Evolutionary conservation across 228 moss, liverwort and hornwort species (phyloP).

Genomic region (Sphagnum magellanicum): DNA sequence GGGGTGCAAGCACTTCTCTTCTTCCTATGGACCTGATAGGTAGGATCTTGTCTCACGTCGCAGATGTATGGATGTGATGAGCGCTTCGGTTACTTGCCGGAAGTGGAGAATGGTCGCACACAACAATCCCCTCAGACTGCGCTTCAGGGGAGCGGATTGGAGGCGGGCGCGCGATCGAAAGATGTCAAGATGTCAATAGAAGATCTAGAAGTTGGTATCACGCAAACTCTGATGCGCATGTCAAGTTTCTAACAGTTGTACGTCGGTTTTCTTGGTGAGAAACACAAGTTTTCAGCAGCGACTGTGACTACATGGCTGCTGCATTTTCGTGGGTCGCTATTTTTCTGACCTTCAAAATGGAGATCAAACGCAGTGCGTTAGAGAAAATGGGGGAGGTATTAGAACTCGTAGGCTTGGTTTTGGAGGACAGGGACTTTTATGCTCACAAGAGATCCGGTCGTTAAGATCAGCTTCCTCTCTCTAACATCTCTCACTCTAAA

Average conservation of each 20-base stretch:
- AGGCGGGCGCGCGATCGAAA: constrained; percentile 23
- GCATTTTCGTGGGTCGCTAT: constrained; percentile 68
- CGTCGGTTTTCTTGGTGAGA: constrained; percentile 25
- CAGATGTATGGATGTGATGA: constrained; percentile 63
- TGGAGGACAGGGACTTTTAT: constrained; percentile 41
- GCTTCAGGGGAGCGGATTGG: constrained; percentile 54
- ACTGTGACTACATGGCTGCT: constrained; percentile 76
- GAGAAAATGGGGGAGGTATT: constrained; percentile 55
- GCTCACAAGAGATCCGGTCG: no score
- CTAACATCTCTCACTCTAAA: no score
- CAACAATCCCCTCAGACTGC: constrained; percentile 59
- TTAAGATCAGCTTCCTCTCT: no score
- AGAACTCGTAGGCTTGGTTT: constrained; percentile 47
- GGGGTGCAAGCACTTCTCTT: constrained; percentile 45
- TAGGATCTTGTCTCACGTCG: constrained; percentile 72
- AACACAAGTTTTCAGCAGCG: constrained; percentile 56
- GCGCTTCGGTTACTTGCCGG: constrained; percentile 67
- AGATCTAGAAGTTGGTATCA: constrained; percentile 60
- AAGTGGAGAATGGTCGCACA: constrained; percentile 77
- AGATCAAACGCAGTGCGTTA: constrained; percentile 53
- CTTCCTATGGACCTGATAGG: constrained; percentile 65
- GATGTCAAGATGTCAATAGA: constrained; percentile 35
- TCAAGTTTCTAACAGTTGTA: constrained; percentile 56
- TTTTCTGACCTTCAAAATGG: constrained; percentile 54
- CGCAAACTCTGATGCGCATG: constrained; percentile 67